A percentile compares a stretch with the other conserved stretches of the same genome.
phyloP scores from a whole-genome alignment of 768 basidiomycete species.

The Chalciporus sphaerocephalus region DNA sequence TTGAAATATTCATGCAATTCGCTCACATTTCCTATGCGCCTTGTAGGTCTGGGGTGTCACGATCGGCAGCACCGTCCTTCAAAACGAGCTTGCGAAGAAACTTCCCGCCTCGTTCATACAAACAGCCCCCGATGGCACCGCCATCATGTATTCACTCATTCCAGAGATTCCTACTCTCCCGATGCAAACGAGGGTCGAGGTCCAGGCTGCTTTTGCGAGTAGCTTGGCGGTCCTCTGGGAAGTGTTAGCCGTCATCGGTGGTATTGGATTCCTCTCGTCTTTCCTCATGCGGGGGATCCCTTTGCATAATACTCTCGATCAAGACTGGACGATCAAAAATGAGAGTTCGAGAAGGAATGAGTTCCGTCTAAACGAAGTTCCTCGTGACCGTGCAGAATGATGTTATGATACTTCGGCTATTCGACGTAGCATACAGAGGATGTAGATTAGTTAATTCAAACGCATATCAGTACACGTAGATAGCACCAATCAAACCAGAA shows the following conservation, averaged over 20 bases:
- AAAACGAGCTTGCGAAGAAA: constrained; percentile 41
- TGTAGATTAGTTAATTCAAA: too few species aligned
- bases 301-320: too few species aligned
- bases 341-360: too few species aligned
- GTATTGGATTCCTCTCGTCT: constrained; percentile 2
- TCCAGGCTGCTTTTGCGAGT: constrained; percentile 39
- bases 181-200: constrained; percentile 32
- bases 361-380: too few species aligned
- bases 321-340: too few species aligned
- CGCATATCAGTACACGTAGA: too few species aligned
- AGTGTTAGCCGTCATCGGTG: constrained; percentile 35
- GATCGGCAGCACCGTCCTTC: constrained; percentile 45
- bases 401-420: too few species aligned
- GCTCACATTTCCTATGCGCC: neutral
- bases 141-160: constrained; percentile 45
- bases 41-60: constrained; percentile 47
- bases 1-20: neutral
- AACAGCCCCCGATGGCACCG: constrained; percentile 34
- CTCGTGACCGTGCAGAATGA: too few species aligned
- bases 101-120: constrained; percentile 39
- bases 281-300: too few species aligned
- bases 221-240: constrained; percentile 41
- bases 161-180: constrained; percentile 36
- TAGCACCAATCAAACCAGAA: too few species aligned
- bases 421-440: too few species aligned